These are phyloP conservation scores for Sclerotinia minor DNA, from an alignment of 2,329 filamentous ascomycete species.

Conservation along the genomic window DNA sequence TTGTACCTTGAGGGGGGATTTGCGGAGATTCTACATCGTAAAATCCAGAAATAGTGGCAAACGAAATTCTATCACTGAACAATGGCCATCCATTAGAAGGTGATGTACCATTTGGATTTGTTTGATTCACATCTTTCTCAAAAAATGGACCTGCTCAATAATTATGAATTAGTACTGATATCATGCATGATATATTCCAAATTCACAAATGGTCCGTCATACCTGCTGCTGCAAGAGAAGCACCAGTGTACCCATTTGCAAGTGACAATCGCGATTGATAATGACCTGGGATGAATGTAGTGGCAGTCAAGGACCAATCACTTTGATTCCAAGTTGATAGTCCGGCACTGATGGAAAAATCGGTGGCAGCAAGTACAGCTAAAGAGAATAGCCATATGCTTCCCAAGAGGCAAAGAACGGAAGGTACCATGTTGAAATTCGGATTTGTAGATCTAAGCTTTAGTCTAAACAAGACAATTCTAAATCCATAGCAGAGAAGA, in stretches of 20 bases:
- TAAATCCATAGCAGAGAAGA: neutral
- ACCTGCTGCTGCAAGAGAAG: slow-evolving; percentile 9
- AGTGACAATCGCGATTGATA: slow-evolving; percentile 41
- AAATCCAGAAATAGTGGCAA: slow-evolving; percentile 68
- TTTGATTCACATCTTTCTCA: slow-evolving; percentile 40
- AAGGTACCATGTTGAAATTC: neutral
- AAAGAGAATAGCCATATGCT: slow-evolving; percentile 5
- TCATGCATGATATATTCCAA: neutral
- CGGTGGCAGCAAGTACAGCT: slow-evolving; percentile 15
- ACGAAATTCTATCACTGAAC: slow-evolving; percentile 61
- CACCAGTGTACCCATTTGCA: slow-evolving; percentile 39
- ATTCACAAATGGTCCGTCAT: neutral
- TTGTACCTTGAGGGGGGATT: slow-evolving; percentile 50
- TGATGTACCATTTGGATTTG: slow-evolving; percentile 35
- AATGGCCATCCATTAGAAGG: slow-evolving; percentile 66
- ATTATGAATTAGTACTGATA: neutral
- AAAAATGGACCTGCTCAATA: slow-evolving; percentile 38
- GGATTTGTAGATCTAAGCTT: neutral
- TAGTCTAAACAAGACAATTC: neutral
- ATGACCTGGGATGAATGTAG: slow-evolving; percentile 36
- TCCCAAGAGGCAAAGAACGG: neutral
- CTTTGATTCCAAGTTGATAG: slow-evolving; percentile 38
- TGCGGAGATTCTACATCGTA: slow-evolving; percentile 60
- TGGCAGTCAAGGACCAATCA: slow-evolving; percentile 39
- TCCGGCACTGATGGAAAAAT: slow-evolving; percentile 37